Percentiles rank a stretch among this genome's conserved stretches.
Conservation (phyloP, 2,329 filamentous ascomycete species). For the Fusarium begoniae region DNA sequence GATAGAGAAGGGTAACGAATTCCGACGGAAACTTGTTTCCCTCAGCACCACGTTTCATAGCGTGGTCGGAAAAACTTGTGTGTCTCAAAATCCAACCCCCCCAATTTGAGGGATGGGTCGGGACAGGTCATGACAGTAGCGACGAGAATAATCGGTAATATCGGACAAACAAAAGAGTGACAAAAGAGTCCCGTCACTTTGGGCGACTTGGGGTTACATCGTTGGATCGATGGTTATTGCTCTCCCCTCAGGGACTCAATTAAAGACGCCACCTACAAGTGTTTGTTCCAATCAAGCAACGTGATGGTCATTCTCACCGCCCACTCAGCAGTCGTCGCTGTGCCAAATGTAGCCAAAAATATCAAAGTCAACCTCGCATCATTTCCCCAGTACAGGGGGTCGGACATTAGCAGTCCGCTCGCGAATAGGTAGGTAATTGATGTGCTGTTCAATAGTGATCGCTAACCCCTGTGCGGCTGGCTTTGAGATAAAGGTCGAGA, state of each 20-base stretch:
- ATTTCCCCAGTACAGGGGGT: conserved; percentile 30
- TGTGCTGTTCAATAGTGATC: conserved; percentile 5
- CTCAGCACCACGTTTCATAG: conserved; percentile 29
- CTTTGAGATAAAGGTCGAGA: conserved; percentile 11
- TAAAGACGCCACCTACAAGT: conserved; percentile 19
- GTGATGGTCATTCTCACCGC: conserved; percentile 5
- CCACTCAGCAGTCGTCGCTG: conserved; percentile 11
- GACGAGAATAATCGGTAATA: conserved; percentile 26
- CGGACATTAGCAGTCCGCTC: conserved; percentile 20
- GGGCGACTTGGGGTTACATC: conserved; percentile 28
- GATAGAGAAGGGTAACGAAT: conserved; percentile 14
- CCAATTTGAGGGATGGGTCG: neutral
- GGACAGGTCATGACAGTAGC: neutral
- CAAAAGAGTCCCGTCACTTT: conserved; percentile 21
- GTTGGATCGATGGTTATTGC: conserved; percentile 17
- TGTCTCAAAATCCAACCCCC: conserved; percentile 5
- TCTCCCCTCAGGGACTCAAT: conserved; percentile 2
- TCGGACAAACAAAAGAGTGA: conserved; percentile 9
- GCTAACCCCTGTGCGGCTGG: conserved; percentile 6
- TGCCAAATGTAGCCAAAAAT: conserved; percentile 22
- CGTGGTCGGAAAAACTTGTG: conserved; percentile 17
- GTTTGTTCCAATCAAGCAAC: conserved; percentile 27
- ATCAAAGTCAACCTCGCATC: conserved; percentile 36
- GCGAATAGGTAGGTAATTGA: neutral
- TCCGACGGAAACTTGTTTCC: conserved; percentile 9